phyloP scores from a whole-genome alignment of 1,284 basidiomycete species.

The Leccinum fuscescens region DNA sequence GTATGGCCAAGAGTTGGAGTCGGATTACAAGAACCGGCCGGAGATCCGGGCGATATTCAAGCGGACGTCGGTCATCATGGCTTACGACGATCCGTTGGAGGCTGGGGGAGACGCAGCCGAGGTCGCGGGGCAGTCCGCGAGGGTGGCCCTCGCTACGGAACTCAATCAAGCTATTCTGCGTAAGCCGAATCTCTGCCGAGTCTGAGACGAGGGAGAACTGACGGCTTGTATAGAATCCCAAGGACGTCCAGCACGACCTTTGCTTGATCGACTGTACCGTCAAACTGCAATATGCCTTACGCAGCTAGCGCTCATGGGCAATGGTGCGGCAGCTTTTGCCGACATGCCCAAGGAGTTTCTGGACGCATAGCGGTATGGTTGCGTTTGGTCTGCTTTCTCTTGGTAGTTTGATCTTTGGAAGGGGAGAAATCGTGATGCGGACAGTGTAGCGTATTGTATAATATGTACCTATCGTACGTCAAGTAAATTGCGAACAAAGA shows the following conservation, averaged over 20 bases:
- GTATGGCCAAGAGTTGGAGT: conserved; percentile 68
- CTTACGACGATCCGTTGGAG: conserved; percentile 69
- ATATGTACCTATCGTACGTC: conserved; percentile 12
- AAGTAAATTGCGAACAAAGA: conserved; percentile 8
- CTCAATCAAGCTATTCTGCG: conserved; percentile 79
- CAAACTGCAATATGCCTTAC: conserved; percentile 64
- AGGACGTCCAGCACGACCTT: conserved; percentile 65
- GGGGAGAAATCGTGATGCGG: conserved; percentile 3
- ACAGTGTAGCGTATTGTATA: conserved; percentile 22
- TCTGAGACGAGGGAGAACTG: conserved; percentile 5
- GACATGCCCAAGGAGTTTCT: conserved; percentile 73
- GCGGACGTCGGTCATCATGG: conserved; percentile 73
- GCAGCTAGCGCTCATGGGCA: conserved; percentile 66
- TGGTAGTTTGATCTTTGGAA: background rate
- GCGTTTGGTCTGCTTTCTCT: background rate
- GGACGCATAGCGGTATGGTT: conserved; percentile 32
- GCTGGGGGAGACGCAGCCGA: conserved; percentile 62
- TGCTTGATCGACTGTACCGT: conserved; percentile 72
- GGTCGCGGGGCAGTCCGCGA: conserved; percentile 64
- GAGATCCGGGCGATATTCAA: conserved; percentile 66
- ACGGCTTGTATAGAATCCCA: conserved; percentile 60
- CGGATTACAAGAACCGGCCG: conserved; percentile 67
- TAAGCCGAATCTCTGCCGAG: conserved; percentile 37
- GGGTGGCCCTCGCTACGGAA: conserved; percentile 67
- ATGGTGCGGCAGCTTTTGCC: conserved; percentile 75